Evolutionary conservation across 2,329 filamentous ascomycete genomes (phyloP), one percentile per base, ranked within the genome.

Genomic region (Cordyceps farinosa): DNA sequence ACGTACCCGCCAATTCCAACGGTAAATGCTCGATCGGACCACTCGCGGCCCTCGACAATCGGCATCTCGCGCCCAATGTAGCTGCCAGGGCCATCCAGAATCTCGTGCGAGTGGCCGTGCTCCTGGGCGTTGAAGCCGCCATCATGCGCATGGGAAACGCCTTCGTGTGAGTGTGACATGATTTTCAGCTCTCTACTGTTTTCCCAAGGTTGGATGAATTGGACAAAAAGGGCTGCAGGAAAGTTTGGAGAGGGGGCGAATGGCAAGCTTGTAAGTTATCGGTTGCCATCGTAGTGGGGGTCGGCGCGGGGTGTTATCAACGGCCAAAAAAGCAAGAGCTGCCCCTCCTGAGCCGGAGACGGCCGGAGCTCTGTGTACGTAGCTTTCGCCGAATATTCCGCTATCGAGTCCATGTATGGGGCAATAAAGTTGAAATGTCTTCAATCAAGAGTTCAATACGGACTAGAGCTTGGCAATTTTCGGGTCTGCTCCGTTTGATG

Each of bases 1-100:
- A 77, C 86, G 69, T 82, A 96, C 92, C 95, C 95, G 79, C 95
- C 95, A 78, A 98, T 98, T n/a, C 95, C 95, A 71, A 99, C 84
- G 5, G 95, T 98, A 72, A 97, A 99, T 15, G 93, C 93, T 64
- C 95, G 84, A 67, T 96, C 91, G 34, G 84, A 84, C 91, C 93
- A 99, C 73, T 93, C 84, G 61, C 94, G 85, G 11, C 92, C 92
- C 69, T 97, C 90, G 67, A 92, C 86, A 63, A 98, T 90, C 66
- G 94, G 95, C 91, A 96, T 93, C 79, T 98, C 95, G 17, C 95
- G 88, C 57, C 89, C 89, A 38, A 95, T 77, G 74, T 90, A 98
- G 73, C 92, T 96, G 51, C 95, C 95, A 0, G 95, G 95, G 0
- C 94, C 94, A 72, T 95, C 89, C 69, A 97, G 89, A 71, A 98